Percentiles rank a stretch among this genome's conserved stretches.
Conservation (phyloP, 1,284 basidiomycete species). For the Hypsizygus ulmarius region DNA sequence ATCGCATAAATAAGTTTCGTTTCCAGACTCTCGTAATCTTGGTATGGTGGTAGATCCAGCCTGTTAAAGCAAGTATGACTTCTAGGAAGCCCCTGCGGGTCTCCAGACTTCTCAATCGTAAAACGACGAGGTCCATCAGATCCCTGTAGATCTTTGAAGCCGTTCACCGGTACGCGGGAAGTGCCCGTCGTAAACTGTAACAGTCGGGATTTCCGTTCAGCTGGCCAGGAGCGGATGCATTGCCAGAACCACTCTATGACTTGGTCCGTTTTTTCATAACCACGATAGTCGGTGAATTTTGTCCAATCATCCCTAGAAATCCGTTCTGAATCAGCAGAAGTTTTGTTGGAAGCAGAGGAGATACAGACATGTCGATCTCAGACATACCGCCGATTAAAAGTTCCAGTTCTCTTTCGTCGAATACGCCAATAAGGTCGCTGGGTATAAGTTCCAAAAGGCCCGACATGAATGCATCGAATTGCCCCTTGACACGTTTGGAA, state of each 20-base stretch:
- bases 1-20: constrained; percentile 89
- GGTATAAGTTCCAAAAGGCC: constrained; percentile 96
- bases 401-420: constrained; percentile 97
- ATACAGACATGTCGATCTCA: constrained; percentile 88
- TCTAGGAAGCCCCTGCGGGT: constrained; percentile 85
- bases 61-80: constrained; percentile 92
- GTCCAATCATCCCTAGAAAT: constrained; percentile 74
- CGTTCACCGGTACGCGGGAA: constrained; percentile 95
- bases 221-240: constrained; percentile 93
- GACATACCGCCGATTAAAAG: constrained; percentile 98
- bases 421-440: constrained; percentile 92
- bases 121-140: constrained; percentile 94
- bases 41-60: constrained; percentile 89
- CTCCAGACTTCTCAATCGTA: constrained; percentile 96
- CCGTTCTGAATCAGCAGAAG: background rate
- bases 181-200: constrained; percentile 98
- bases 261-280: constrained; percentile 85
- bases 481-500: constrained; percentile 88
- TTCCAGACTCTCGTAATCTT: constrained; percentile 86
- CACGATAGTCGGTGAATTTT: constrained; percentile 84
- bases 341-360: background rate
- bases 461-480: constrained; percentile 94
- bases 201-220: constrained; percentile 92
- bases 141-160: constrained; percentile 98
- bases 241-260: constrained; percentile 99